These are phyloP conservation scores for Paramecium bursaria DNA, from an alignment of 73 alveolate species.

Conservation along the genomic window DNA sequence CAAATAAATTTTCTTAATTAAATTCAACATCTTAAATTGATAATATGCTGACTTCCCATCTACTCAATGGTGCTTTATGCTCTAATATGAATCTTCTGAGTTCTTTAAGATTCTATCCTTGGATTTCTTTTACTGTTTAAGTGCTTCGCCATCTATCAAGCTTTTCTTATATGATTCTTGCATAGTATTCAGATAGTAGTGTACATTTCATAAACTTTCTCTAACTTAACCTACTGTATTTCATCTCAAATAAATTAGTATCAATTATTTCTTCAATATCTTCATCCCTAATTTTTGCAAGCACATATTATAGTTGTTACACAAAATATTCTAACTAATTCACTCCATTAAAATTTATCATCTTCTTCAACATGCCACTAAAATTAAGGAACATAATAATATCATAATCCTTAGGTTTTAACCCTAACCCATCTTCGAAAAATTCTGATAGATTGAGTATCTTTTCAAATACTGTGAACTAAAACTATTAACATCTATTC, in stretches of 20 bases:
- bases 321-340: slow-evolving; percentile 32
- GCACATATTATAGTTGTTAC: background rate
- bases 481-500: slow-evolving; percentile 8
- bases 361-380: background rate
- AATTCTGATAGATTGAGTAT: slow-evolving; percentile 16
- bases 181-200: background rate
- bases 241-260: slow-evolving; percentile 16
- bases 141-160: slow-evolving; percentile 45
- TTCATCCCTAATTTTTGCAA: slow-evolving; percentile 11
- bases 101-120: slow-evolving; percentile 47
- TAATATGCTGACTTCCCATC: slow-evolving; percentile 60
- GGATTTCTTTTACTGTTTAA: slow-evolving; percentile 16
- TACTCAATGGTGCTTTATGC: slow-evolving; percentile 33
- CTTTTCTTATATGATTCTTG: slow-evolving; percentile 44
- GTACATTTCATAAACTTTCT: slow-evolving; percentile 17
- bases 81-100: slow-evolving; percentile 5
- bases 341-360: slow-evolving; percentile 22
- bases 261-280: slow-evolving; percentile 6
- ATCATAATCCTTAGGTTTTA: background rate
- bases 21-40: slow-evolving; percentile 53
- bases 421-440: background rate
- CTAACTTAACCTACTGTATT: slow-evolving; percentile 22
- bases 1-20: slow-evolving; percentile 15
- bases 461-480: background rate
- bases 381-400: slow-evolving; percentile 13